Conservation (phyloP, 768 basidiomycete genomes). For the Auricularia sp. region DNA sequence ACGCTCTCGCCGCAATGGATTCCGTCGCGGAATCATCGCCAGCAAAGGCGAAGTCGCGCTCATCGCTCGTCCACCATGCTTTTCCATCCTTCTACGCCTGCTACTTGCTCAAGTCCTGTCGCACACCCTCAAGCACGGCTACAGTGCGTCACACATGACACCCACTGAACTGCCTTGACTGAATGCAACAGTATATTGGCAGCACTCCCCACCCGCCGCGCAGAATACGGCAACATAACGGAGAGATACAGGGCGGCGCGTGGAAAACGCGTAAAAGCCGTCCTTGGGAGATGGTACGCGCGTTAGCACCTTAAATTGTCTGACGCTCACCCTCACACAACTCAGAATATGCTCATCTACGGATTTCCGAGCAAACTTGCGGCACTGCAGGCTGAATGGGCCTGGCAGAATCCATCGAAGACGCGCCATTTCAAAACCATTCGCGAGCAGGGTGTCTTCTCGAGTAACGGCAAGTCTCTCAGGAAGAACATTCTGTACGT, state of each 20-base stretch:
- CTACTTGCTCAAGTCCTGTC: constrained; percentile 65
- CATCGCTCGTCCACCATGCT: constrained; percentile 27
- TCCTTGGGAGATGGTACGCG: constrained; percentile 34
- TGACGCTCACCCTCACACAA: neutral
- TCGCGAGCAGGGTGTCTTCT: constrained; percentile 31
- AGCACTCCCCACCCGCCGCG: constrained; percentile 60
- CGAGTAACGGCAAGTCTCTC: constrained; percentile 23
- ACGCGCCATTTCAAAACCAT: constrained; percentile 53
- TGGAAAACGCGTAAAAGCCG: constrained; percentile 49
- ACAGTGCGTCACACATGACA: constrained; percentile 1
- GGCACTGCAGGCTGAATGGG: constrained; percentile 76
- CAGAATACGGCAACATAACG: constrained; percentile 73
- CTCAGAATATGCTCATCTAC: constrained; percentile 60
- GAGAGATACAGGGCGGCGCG: constrained; percentile 62
- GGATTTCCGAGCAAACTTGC: constrained; percentile 74
- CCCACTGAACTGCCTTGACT: neutral
- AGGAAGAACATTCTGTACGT: constrained; percentile 40
- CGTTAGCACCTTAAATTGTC: neutral
- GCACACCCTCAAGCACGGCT: constrained; percentile 41
- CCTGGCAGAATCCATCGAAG: constrained; percentile 71
- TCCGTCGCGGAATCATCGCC: neutral
- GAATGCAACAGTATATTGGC: constrained; percentile 44
- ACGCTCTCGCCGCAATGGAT: neutral
- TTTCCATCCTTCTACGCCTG: constrained; percentile 73
- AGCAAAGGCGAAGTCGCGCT: constrained; percentile 4